These are phyloP conservation scores for Hirschioporus abietinus DNA, from an alignment of 768 basidiomycete species.

Conservation along the genomic window DNA sequence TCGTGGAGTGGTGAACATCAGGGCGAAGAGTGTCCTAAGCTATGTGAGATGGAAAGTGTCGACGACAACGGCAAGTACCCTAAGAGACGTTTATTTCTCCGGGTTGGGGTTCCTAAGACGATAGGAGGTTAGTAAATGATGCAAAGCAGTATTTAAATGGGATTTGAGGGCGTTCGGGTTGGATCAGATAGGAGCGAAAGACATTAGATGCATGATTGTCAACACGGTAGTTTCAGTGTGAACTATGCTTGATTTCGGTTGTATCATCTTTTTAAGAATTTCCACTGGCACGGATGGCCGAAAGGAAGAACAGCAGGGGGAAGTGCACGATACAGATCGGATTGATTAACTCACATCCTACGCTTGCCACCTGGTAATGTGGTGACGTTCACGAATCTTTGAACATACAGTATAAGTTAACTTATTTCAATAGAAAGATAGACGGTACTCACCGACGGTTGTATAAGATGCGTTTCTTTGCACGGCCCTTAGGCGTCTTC, in stretches of 20 bases:
- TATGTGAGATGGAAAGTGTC: background rate
- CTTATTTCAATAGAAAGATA: conserved; percentile 1
- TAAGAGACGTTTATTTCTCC: conserved; percentile 42
- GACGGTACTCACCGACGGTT: conserved; percentile 71
- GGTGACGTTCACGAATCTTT: conserved; percentile 91
- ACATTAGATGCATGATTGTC: conserved; percentile 83
- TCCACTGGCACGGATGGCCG: conserved; percentile 5
- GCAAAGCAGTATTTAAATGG: conserved; percentile 11
- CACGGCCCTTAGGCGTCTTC: conserved; percentile 95
- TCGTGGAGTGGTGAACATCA: background rate
- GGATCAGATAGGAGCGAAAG: conserved; percentile 99
- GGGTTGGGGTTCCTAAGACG: conserved; percentile 55
- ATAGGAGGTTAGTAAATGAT: conserved; percentile 16
- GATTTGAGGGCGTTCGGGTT: conserved; percentile 15
- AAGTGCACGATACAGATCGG: conserved; percentile 11
- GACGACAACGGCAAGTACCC: background rate
- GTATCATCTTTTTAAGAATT: conserved; percentile 46
- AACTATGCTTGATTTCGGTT: conserved; percentile 77
- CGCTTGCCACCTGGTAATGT: conserved; percentile 88
- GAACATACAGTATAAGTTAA: conserved; percentile 3
- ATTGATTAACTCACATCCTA: conserved; percentile 73
- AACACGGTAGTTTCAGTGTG: conserved; percentile 89
- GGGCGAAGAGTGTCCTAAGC: background rate
- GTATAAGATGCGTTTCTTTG: conserved; percentile 93
- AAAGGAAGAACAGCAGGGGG: conserved; percentile 10